These are phyloP conservation scores for Actinomucor elegans DNA, from an alignment of 371 early-diverging fungal genomes.

Conservation along the genomic window DNA sequence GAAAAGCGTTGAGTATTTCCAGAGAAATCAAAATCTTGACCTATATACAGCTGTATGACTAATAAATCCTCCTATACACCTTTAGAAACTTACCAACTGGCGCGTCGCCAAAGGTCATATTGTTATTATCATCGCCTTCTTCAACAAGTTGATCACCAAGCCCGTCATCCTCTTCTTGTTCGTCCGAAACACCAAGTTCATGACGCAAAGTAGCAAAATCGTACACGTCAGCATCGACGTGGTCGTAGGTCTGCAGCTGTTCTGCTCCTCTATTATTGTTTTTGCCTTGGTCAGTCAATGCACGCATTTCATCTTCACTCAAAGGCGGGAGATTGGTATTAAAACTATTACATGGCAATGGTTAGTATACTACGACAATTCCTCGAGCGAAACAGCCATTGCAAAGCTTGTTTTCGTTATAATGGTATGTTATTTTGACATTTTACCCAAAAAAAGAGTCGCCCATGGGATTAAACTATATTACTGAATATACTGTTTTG, in stretches of 20 bases:
- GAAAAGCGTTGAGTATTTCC: conserved; percentile 58
- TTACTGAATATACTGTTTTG: no score
- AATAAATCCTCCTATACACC: neutral
- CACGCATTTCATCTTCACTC: conserved; percentile 43
- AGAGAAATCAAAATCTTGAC: conserved; percentile 76
- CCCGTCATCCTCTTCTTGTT: conserved; percentile 47
- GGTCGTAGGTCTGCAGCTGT: conserved; percentile 6
- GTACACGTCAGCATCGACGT: conserved; percentile 37
- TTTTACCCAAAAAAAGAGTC: conserved; percentile 55
- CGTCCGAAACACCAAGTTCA: conserved; percentile 28
- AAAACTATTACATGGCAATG: conserved; percentile 41
- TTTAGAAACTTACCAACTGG: conserved; percentile 42
- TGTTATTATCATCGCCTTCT: conserved; percentile 78
- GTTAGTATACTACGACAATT: neutral
- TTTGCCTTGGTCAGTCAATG: conserved; percentile 34
- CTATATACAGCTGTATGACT: conserved; percentile 18
- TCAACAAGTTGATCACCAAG: conserved; percentile 67
- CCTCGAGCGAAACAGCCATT: neutral
- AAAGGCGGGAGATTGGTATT: conserved; percentile 62
- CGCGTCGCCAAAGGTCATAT: conserved; percentile 82
- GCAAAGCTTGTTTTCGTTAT: neutral
- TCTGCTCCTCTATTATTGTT: conserved; percentile 8
- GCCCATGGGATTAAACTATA: conserved; percentile 36
- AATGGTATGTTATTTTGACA: neutral
- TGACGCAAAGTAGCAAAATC: conserved; percentile 44